Base-by-base conservation (phyloP, 768 basidiomycete genomes). In the Trametes villosa region DNA sequence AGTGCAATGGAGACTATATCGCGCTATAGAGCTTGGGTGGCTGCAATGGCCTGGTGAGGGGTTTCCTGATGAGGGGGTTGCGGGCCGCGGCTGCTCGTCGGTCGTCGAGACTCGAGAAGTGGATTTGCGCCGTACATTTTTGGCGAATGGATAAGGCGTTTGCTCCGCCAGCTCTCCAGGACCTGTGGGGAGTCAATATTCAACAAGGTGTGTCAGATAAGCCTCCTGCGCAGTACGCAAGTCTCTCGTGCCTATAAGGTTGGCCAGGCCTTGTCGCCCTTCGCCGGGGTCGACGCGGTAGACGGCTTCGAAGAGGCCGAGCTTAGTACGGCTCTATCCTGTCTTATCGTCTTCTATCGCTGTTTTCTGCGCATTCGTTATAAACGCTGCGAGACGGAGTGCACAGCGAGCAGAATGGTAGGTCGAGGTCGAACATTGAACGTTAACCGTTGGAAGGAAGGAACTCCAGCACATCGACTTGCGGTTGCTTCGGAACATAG, bases 131-230 rank as follows among this genome's bases (percentile, higher is more conserved):
- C 83, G 45, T 95, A 92, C 13, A 96, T 79, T 24, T 83, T 84
- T 68, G 87, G 85, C 1, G 91, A 86, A 59, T 94, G 91, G 27
- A 96, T 78, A 13, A 94, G 83, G 20, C 94, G 86, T 74, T 95
- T 94, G 60, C 80, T 87, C 40, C 92, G 78, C 93, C 94, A 96
- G 64, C 83, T 93, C 72, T 95, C 92, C n/a, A 97, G 80, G 29
- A 96, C 93, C 94, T 95, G 61, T 17, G 36, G 20, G 48, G 48
- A 29, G n/a, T 27, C 13, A 20, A 1, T 13, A n/a, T 24, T 30
- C 11, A 18, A 42, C 17, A 24, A n/a, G 11, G 40, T 9, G 34
- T 13, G 31, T 4, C 27, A 12, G n/a, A n/a, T n/a, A n/a, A n/a
- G n/a, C n/a, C n/a, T n/a, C n/a, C 7, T 1, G 17, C 27, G 1